Evolutionary conservation across 805 yeast genomes (phyloP), one percentile per base, ranked within the genome.

Genomic region (Ogataea saltuana): DNA sequence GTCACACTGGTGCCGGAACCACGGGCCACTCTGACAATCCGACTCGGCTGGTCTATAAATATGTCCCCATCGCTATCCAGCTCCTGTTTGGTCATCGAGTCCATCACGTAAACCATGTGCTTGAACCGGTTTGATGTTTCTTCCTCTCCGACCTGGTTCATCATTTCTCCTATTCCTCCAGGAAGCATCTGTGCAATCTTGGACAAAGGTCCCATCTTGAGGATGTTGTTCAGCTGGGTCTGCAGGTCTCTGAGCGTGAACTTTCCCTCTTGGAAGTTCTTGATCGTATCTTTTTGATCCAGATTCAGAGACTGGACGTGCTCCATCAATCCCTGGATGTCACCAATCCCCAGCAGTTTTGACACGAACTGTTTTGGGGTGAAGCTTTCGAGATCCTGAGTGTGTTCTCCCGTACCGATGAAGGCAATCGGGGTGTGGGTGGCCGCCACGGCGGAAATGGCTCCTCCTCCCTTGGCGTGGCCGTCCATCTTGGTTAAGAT

Each of bases 401-500:
- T 85, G 60, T 93, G 99, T 65, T 91, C 99, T 61, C 99, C 99
- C 3, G 98, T 91, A 78, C 99, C 99, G 46, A 91, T 93, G 60
- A 91, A 91, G 7, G 86, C 87, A 54, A 91, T 85, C 6, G 99
- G 99, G 0, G 98, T 93, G 42, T 86, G 76, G 2, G 98, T 91
- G 2, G 97, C 93, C 2, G 99, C 99, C 42, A 91, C 97, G 0
- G 99, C 99, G 29, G 97, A 88, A 42, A 91, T 90, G 22, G 99
- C 99, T 73, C 99, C 99, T 69, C 99, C 99, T 64, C 99, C 99
- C 68, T 86, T 91, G 28, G 98, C 99, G 59, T 93, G 97, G 40
- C 98, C 98, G 67, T 91, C 99, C 95, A 91, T 82, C 65, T 91
- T 91, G 17, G 99, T 91, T 60, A 91, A 75, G 46, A 91, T 85